A percentile compares a stretch with the other conserved stretches of the same genome.
Conservation (phyloP, 768 basidiomycete genomes). For the Auriscalpium vulgare region DNA sequence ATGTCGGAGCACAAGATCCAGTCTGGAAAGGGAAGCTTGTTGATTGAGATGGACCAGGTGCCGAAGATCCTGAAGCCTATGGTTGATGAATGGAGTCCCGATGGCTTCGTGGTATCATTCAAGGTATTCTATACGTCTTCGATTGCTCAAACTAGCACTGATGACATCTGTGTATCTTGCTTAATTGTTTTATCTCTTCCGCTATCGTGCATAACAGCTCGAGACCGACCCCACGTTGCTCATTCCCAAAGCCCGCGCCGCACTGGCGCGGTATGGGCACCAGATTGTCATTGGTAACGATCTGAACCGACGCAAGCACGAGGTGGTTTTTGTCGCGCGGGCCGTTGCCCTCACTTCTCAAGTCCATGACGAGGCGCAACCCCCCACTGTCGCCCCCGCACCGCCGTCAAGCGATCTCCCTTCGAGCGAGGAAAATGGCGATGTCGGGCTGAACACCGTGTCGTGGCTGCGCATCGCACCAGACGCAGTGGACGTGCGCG, state of each 20-base stretch:
- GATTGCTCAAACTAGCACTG: neutral
- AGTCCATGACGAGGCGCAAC: constrained; percentile 6
- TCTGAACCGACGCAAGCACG: constrained; percentile 82
- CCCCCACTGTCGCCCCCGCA: too few relatives aligned
- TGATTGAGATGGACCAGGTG: constrained; percentile 98
- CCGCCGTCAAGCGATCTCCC: too few relatives aligned
- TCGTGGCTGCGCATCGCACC: constrained; percentile 57
- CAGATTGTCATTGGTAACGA: constrained; percentile 97
- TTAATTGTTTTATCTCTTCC: neutral
- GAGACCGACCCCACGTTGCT: constrained; percentile 84
- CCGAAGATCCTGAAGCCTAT: constrained; percentile 92
- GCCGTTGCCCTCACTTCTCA: constrained; percentile 14
- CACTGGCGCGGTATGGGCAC: constrained; percentile 91
- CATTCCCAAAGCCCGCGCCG: constrained; percentile 82
- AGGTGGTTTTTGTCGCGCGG: constrained; percentile 85
- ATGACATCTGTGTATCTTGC: neutral
- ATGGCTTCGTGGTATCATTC: constrained; percentile 93
- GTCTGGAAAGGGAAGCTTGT: constrained; percentile 87
- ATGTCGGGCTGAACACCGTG: constrained; percentile 33
- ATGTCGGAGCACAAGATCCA: constrained; percentile 99
- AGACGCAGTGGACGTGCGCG: constrained; percentile 21
- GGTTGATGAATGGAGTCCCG: constrained; percentile 88
- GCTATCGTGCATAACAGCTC: constrained; percentile 43
- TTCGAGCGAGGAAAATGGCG: too few relatives aligned
- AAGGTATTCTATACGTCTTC: constrained; percentile 48